Evolutionary conservation across 176 grass and related monocot species (phyloP).

Genomic region (Phyllostachys edulis): DNA sequence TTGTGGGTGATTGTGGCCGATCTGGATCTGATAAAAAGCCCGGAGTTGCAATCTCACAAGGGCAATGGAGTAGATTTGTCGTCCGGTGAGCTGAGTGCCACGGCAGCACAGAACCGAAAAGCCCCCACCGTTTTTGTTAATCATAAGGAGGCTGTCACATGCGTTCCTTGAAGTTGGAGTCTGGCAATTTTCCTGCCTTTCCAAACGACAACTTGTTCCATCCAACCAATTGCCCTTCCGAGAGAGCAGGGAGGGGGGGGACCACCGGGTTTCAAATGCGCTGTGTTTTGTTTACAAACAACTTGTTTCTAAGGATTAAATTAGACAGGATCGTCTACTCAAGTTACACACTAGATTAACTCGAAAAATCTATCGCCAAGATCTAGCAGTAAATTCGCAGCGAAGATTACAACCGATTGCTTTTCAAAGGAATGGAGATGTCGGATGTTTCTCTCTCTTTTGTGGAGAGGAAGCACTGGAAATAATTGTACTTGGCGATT

Average conservation of each 20-base stretch:
- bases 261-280: slow-evolving; percentile 4
- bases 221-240: slow-evolving; percentile 11
- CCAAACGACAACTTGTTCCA: slow-evolving; percentile 16
- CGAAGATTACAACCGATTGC: not conserved
- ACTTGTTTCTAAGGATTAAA: not conserved
- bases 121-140: slow-evolving; percentile 31
- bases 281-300: not conserved
- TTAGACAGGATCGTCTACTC: not conserved
- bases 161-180: slow-evolving; percentile 17
- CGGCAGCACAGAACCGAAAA: not conserved
- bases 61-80: not conserved
- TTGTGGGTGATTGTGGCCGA: not conserved
- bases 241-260: slow-evolving; percentile 19
- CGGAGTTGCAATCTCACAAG: not conserved
- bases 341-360: not conserved
- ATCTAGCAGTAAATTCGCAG: not conserved
- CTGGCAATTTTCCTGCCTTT: not conserved
- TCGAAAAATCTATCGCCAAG: not conserved
- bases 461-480: not conserved
- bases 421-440: not conserved
- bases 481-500: not conserved
- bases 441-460: too few relatives aligned
- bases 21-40: not conserved
- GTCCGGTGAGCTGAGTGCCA: not conserved
- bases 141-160: slow-evolving; percentile 17